Evolutionary conservation across 1,284 basidiomycete genomes (phyloP), one percentile per base, ranked within the genome.

Genomic region (Rhodotorula sp.): DNA sequence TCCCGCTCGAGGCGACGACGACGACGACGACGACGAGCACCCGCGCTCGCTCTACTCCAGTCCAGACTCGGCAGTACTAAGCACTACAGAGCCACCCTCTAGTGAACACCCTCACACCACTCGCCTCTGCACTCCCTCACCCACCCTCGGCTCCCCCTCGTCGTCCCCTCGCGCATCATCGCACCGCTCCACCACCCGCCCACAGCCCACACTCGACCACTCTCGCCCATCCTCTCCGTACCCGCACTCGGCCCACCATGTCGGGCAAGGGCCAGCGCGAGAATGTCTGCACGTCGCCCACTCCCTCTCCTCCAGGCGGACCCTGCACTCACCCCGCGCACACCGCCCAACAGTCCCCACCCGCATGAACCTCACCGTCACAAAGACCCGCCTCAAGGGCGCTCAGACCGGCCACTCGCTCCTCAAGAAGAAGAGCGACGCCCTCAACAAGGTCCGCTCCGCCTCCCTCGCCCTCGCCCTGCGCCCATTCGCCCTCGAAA

Each of bases 361-460:
- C 49, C 79, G 82, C 17, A 82, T 82, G 80, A 82, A 80, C 64
- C 86, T 99, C 62, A 97, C 93, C 58, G 90, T 92, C 80, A 97
- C 93, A 71, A 98, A 98, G 82, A 85, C 89, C 55, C 88, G 96
- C 58, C 86, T 98, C 73, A 99, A 98, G 82, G 91, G 96, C 44
- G 97, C 97, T 12, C 94, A 98, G 83, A 98, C 94, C 0, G 96
- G 96, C 14, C 96, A 99, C 83, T 97, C 93, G 0, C 85, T 99
- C 23, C 87, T 99, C 54, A 96, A 96, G 59, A 97, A 97, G 88
- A 98, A 98, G 84, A 92, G 72, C 3, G 78, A 79, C 57, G 78
- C 78, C 1, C 73, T 79, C 62, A 77, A 70, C 72, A 76, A 76
- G 55, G 70, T 68, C 2, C 56, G 57, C 48, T 34, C 14, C 34